A percentile compares a stretch with the other conserved stretches of the same genome.
These are phyloP conservation scores for Alternaria longipes DNA, from an alignment of 2,329 filamentous ascomycete species.

Conservation along the genomic window DNA sequence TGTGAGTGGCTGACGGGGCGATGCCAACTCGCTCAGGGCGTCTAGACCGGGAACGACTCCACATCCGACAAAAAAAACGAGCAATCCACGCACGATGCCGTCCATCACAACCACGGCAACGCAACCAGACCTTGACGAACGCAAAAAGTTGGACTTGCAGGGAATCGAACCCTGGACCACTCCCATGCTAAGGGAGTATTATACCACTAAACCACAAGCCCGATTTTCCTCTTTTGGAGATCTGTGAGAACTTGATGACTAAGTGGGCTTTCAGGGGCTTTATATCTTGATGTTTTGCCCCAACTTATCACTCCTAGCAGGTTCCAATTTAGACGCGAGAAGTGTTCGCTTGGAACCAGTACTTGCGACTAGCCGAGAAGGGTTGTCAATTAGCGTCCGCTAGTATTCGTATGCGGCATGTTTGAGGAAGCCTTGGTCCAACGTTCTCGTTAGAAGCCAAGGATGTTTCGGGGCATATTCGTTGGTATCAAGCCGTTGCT, in stretches of 20 bases:
- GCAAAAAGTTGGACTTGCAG: neutral
- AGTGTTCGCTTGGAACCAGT: no score
- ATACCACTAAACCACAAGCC: constrained; percentile 36
- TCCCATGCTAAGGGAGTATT: constrained; percentile 34
- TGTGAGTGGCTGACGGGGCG: neutral
- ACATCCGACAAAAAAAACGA: neutral
- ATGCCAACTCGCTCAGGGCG: neutral
- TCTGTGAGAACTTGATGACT: neutral
- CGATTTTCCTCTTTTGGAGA: neutral
- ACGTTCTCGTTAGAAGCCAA: no score
- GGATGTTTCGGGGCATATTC: neutral
- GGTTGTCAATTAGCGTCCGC: no score
- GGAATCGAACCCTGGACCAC: constrained; percentile 20
- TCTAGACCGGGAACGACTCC: neutral
- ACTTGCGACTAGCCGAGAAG: no score
- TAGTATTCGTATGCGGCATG: no score
- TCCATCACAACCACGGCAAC: neutral
- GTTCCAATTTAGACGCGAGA: no score
- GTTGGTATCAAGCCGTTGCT: neutral
- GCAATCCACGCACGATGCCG: neutral
- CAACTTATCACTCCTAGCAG: no score
- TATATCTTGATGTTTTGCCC: no score
- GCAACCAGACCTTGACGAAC: neutral
- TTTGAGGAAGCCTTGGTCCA: no score
- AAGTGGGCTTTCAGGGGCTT: neutral